Base-by-base conservation (phyloP, 2,329 filamentous ascomycete genomes). In the Claviceps purpurea region DNA sequence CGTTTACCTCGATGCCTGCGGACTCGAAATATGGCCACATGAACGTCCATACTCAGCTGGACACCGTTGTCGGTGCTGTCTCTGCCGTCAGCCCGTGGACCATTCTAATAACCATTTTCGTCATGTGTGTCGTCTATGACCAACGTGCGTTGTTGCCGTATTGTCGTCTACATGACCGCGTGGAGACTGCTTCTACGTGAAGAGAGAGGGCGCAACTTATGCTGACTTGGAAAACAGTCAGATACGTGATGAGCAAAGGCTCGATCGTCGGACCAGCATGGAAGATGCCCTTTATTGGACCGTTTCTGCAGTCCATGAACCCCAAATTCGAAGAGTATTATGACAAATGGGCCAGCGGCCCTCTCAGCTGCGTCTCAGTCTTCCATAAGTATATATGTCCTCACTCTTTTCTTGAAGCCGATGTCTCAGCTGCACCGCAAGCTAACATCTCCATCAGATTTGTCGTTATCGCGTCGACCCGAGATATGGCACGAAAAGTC, bases 331-430 rank as follows among this genome's bases (percentile, higher is more conserved):
- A 85, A 55, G 81, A 90, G 63, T 98, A 98, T 73, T 79, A 90
- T 67, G 84, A 78, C 55, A 96, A 97, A 76, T 98, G 93, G 93
- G 69, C 78, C 61, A 95, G 89, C 64, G 93, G 87, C 47, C 84
- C 87, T 47, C 76, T 98, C 60, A 96, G 90, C 76, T 98, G 93
- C 65, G 93, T 98, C 56, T 96, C 90, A 2, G 89, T 98, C 62
- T 98, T 98, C 75, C 93, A 98, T 81, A 98, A 97, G 89, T 95
- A 79, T 60, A 82, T 20, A 5, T 30, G 16, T 14, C 22, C 10
- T 26, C 22, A 34, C 30, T 34, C 30, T 34, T 34, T 34, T 3
- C 30, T 11, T 34, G 30, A 34, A 11, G 30, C 16, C 44, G 20
- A 47, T 37, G 10, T 6, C 16, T 34, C 4, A 30, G 43, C 34